Base-by-base conservation (phyloP, 2,329 filamentous ascomycete species). In the Trichoderma arundinaceum region DNA sequence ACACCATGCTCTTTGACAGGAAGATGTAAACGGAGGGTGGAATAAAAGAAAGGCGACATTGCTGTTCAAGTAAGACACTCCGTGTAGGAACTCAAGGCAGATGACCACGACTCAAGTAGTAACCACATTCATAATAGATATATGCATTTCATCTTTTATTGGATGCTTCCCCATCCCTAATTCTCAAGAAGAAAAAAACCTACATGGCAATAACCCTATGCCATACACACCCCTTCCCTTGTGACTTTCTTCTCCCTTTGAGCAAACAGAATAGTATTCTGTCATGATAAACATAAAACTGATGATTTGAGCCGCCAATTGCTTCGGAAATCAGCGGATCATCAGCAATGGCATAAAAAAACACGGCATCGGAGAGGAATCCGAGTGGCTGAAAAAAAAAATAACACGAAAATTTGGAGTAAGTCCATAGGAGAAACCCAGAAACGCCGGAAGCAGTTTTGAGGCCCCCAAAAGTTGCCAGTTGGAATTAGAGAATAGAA, bases 131-230 rank as follows among this genome's bases (percentile, higher is more conserved):
- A 28, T 28, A 22, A 7, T 17, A 46, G 19, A 52, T 12, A 28
- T 53, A 19, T 60, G 33, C 33, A 60, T 28, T 28, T 48, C 46
- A 32, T 19, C 43, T 46, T 62, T 43, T 53, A 43, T 62, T 52
- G 15, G 22, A 1, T 43, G 35, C 22, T 35, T 52, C 32, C n/a
- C 22, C 46, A 5, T 17, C 33, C 28, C 22, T 52, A 32, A 19
- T 49, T 48, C 41, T 17, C 19, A 61, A 33, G 4, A 28, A 28
- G 4, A 28, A 4, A 28, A 28, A 35, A 43, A n/a, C 38, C 38
- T 52, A 61, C 46, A 52, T 43, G 48, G 15, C 35, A 52, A 10
- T 35, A 48, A 8, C 48, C 44, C n/a, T 17, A 48, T 43, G 22
- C 33, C 58, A 19, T 38, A 22, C 44, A 35, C 43, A 28, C 43